Percentiles rank a stretch among this genome's conserved stretches.
phyloP scores from a whole-genome alignment of 805 yeast genomes.

The Kodamaea fukazawae region DNA sequence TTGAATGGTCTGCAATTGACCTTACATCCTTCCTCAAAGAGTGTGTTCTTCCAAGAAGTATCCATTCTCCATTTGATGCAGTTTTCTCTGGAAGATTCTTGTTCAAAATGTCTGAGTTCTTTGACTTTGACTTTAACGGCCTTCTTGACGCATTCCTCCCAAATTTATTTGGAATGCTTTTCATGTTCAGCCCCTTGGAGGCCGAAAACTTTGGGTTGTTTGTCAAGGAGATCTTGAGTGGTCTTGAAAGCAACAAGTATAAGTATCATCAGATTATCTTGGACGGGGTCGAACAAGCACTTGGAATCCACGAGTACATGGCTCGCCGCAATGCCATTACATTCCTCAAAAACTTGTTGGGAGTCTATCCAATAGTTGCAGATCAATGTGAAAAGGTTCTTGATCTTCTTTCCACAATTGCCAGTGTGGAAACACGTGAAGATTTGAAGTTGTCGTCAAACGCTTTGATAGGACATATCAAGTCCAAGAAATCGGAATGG shows the following conservation, averaged over 20 bases:
- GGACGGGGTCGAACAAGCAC: constrained; percentile 39
- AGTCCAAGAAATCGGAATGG: constrained; percentile 52
- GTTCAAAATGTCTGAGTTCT: constrained; percentile 43
- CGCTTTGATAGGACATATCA: constrained; percentile 66
- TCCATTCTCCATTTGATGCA: constrained; percentile 83
- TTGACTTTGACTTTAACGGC: constrained; percentile 36
- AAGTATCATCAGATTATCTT: constrained; percentile 56
- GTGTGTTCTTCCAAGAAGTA: constrained; percentile 72
- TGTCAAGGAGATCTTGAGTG: constrained; percentile 51
- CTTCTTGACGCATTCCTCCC: constrained; percentile 48
- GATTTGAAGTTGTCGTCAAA: constrained; percentile 77
- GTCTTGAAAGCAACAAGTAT: constrained; percentile 22
- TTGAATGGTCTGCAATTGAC: constrained; percentile 8
- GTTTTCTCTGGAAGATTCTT: constrained; percentile 63
- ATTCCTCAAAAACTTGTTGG: constrained; percentile 62
- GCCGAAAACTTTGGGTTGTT: constrained; percentile 83
- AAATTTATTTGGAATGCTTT: constrained; percentile 56
- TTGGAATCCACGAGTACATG: constrained; percentile 62
- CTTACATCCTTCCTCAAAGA: constrained; percentile 46
- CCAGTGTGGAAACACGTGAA: constrained; percentile 60
- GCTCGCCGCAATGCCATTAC: constrained; percentile 78
- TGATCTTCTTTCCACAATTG: constrained; percentile 45
- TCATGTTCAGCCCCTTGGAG: constrained; percentile 70
- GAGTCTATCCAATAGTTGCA: constrained; percentile 64
- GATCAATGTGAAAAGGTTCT: constrained; percentile 59